Evolutionary conservation across 306 rosid genomes (phyloP).

Genomic region (Benincasa hispida): DNA sequence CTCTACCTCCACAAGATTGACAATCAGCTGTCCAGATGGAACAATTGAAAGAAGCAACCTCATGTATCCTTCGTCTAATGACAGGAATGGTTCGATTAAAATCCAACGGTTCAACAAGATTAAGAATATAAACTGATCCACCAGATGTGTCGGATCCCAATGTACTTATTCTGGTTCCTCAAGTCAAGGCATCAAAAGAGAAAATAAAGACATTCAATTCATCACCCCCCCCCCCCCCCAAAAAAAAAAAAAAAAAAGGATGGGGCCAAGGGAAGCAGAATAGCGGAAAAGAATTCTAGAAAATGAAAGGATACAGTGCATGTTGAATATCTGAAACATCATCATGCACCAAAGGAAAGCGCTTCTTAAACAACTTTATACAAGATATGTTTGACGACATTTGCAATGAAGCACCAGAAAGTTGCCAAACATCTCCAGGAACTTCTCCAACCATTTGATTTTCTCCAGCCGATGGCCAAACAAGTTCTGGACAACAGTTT

Average conservation of each 20-base stretch:
- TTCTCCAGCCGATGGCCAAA: slow-evolving; percentile 28
- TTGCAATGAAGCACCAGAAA: slow-evolving; percentile 22
- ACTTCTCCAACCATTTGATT: slow-evolving; percentile 14
- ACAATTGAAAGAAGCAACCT: slow-evolving; percentile 46
- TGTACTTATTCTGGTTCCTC: slow-evolving; percentile 42
- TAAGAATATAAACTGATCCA: slow-evolving; percentile 49
- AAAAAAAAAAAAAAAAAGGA: no score
- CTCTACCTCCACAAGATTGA: slow-evolving; percentile 37
- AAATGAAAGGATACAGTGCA: slow-evolving; percentile 60
- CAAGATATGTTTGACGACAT: slow-evolving; percentile 56
- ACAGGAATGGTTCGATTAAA: slow-evolving; percentile 22
- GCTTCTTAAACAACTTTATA: slow-evolving; percentile 41
- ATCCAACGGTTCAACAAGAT: slow-evolving; percentile 47
- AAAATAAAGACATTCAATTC: not conserved
- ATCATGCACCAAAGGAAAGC: slow-evolving; percentile 14
- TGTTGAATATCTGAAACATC: slow-evolving; percentile 23
- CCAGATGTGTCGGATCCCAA: slow-evolving; percentile 64
- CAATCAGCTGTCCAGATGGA: slow-evolving; percentile 82
- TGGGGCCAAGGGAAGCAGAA: not conserved
- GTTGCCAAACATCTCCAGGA: slow-evolving; percentile 40
- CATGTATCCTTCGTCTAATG: slow-evolving; percentile 35
- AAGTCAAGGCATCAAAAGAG: slow-evolving; percentile 37
- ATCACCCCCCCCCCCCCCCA: not conserved
- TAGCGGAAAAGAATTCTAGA: not conserved
- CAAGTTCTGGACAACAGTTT: slow-evolving; percentile 37